A percentile compares a stretch with the other conserved stretches of the same genome.
Conservation (phyloP, 2,329 filamentous ascomycete species). For the Meredithiella fracta region DNA sequence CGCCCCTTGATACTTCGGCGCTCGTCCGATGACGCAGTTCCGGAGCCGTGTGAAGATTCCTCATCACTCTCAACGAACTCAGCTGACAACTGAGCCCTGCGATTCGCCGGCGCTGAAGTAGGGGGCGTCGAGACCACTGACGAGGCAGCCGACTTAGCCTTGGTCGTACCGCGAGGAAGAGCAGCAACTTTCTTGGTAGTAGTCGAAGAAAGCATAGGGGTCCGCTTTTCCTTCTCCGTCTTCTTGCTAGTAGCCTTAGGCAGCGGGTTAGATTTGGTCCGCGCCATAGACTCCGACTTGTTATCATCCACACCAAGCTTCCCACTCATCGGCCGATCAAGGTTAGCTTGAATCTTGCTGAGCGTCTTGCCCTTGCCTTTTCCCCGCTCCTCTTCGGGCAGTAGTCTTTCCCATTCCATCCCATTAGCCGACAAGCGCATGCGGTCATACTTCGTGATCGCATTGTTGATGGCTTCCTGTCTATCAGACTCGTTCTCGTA, state of each 20-base stretch:
- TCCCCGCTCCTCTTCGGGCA: slow-evolving; percentile 40
- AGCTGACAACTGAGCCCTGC: slow-evolving; percentile 34
- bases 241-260: slow-evolving; percentile 40
- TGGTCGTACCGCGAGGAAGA: slow-evolving; percentile 9
- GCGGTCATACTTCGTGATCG: slow-evolving; percentile 42
- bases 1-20: slow-evolving; percentile 3
- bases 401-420: slow-evolving; percentile 44
- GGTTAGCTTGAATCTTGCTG: slow-evolving; percentile 42
- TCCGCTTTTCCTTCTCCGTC: slow-evolving; percentile 37
- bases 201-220: slow-evolving; percentile 21
- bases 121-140: slow-evolving; percentile 1
- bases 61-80: slow-evolving; percentile 42
- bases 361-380: slow-evolving; percentile 40
- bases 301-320: slow-evolving; percentile 23
- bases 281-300: slow-evolving; percentile 23
- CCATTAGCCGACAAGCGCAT: slow-evolving; percentile 39
- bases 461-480: slow-evolving; percentile 44
- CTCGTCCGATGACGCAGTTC: slow-evolving; percentile 7
- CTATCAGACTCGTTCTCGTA: slow-evolving; percentile 38
- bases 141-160: slow-evolving; percentile 4
- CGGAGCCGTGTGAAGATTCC: slow-evolving; percentile 27
- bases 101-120: slow-evolving; percentile 18
- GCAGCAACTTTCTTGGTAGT: slow-evolving; percentile 20
- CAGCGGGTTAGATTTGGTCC: slow-evolving; percentile 35
- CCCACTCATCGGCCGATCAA: slow-evolving; percentile 33